Base-by-base conservation (phyloP, 2,329 filamentous ascomycete genomes). In the Pyrenochaeta sp. region DNA sequence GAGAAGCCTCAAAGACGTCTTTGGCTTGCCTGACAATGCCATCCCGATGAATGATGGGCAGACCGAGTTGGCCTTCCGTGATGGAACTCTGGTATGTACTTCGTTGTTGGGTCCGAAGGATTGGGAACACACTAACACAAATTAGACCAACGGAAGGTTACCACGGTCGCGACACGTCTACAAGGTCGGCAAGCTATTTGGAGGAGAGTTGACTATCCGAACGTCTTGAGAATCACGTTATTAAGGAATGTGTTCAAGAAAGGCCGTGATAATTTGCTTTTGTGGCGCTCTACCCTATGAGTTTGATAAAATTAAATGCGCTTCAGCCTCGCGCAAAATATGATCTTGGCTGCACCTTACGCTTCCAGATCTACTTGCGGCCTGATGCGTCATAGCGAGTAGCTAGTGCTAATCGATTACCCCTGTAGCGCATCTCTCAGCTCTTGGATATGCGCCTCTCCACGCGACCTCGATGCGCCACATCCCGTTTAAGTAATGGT, bases 1-100 rank as follows among this genome's bases (percentile, higher is more conserved):
- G 4, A 37, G 17, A 20, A 59, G 51, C 11, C 20, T 66, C 18
- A 41, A 55, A 30, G 53, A 69, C 20, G 32, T 66, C 9, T 63
- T 72, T 18, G 47, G 54, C 23, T 36, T 72, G 10, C 69, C 69
- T 5, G 35, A 56, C 3, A 64, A 68, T 27, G 37, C 64, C 9
- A 57, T 68, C 18, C 68, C 67, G 12, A 69, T 67, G 46, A 61
- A 67, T 40, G 62, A 71, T 14, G 64, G 61, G 9, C 60, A 67
- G 10, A 53, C 36, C 6, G 61, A 64, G 32, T 44, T 73, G 33
- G 67, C 67, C 20, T 73, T 72, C 45, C 51, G 68, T 15, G 67
- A 73, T 31, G 63, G 58, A 3, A 65, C 59, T 10, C 29, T 64
- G 46, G 64, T 68, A 52, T 56, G 63, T 49, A 1, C 21, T 17